phyloP scores from a whole-genome alignment of 129 eudicot genomes.

The Apium graveolens region DNA sequence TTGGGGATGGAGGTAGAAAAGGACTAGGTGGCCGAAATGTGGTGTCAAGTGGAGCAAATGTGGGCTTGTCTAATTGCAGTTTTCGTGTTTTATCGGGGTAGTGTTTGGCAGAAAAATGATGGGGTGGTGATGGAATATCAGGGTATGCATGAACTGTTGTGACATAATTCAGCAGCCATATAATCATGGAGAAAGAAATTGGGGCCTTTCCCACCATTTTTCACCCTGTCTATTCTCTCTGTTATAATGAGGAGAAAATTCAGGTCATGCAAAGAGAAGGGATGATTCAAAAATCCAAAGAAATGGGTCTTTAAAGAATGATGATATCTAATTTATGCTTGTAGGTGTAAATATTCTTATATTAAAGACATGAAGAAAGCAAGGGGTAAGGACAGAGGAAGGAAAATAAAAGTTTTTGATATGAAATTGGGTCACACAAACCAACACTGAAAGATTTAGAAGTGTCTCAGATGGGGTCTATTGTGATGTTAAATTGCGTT shows the following conservation, averaged over 20 bases:
- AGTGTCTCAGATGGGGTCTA: not conserved
- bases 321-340: slow-evolving; percentile 3
- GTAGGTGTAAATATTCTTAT: slow-evolving; percentile 3
- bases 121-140: not conserved
- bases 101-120: slow-evolving; percentile 6
- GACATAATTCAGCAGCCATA: slow-evolving; percentile 11
- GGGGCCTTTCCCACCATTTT: slow-evolving; percentile 7
- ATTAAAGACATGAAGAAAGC: slow-evolving; percentile 40
- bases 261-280: not conserved
- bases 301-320: not conserved
- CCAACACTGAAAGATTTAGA: slow-evolving; percentile 1
- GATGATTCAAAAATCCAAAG: not conserved
- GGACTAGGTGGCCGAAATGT: slow-evolving; percentile 11
- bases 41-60: slow-evolving; percentile 14
- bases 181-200: not conserved
- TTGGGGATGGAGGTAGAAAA: not conserved
- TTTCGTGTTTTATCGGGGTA: slow-evolving; percentile 13
- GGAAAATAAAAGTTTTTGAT: not conserved
- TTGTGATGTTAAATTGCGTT: not conserved
- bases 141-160: slow-evolving; percentile 12
- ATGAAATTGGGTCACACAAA: slow-evolving; percentile 16
- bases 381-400: slow-evolving; percentile 34
- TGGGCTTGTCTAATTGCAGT: slow-evolving; percentile 22
- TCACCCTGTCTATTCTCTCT: not conserved
- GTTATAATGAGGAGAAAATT: not conserved